These are phyloP conservation scores for Solidago caesia DNA, from an alignment of 129 eudicot species.

Conservation along the genomic window DNA sequence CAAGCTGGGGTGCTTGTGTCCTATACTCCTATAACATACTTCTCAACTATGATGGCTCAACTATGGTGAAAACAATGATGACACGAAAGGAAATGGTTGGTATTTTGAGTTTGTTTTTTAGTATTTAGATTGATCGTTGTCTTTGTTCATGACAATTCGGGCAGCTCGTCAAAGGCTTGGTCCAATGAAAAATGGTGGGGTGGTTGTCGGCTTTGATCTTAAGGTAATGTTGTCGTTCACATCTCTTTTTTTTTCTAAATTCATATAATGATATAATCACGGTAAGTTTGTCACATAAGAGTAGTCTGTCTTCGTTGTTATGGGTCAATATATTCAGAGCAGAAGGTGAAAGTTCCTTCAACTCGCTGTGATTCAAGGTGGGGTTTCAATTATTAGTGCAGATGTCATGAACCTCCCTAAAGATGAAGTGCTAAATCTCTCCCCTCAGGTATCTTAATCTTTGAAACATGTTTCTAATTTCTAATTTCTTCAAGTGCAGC, in stretches of 20 bases:
- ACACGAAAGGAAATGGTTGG: too few relatives aligned
- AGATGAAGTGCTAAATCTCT: too few relatives aligned
- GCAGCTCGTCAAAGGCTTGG: constrained; percentile 97
- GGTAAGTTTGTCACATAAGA: background rate
- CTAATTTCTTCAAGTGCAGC: too few relatives aligned
- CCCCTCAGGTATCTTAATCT: too few relatives aligned
- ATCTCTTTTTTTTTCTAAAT: background rate
- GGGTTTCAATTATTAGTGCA: constrained; percentile 49
- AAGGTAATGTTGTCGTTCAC: constrained; percentile 48
- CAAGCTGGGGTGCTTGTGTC: too few relatives aligned
- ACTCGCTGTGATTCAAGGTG: constrained; percentile 74
- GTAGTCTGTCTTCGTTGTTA: constrained; percentile 7
- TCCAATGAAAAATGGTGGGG: constrained; percentile 70
- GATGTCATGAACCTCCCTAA: too few relatives aligned
- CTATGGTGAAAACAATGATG: too few relatives aligned
- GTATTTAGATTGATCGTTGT: background rate
- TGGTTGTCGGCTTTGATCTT: constrained; percentile 75
- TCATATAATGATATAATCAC: background rate
- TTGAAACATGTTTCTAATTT: too few relatives aligned
- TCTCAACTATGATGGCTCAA: too few relatives aligned
- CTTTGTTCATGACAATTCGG: constrained; percentile 32
- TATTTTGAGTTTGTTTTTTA: too few relatives aligned
- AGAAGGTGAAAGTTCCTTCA: constrained; percentile 94
- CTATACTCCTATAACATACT: too few relatives aligned
- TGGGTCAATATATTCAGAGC: constrained; percentile 44